A percentile compares a stretch with the other conserved stretches of the same genome.
phyloP scores from a whole-genome alignment of 306 rosid species.

The Rosa chinensis region DNA sequence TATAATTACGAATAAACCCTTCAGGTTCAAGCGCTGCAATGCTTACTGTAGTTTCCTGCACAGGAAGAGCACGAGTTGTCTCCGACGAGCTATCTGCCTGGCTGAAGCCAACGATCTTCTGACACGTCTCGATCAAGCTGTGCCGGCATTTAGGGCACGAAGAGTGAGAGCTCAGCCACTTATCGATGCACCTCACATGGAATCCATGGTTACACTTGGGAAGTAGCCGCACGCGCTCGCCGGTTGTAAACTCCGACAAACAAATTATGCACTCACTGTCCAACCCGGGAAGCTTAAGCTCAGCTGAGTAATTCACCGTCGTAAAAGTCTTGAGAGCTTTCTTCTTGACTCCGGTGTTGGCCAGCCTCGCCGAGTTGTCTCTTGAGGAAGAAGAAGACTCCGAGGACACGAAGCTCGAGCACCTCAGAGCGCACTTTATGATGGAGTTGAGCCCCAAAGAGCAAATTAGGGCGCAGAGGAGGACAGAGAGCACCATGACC shows the following conservation, averaged over 20 bases:
- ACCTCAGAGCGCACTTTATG: slow-evolving; percentile 71
- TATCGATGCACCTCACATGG: slow-evolving; percentile 82
- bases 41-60: slow-evolving; percentile 42
- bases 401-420: slow-evolving; percentile 47
- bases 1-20: slow-evolving; percentile 48
- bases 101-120: slow-evolving; percentile 60
- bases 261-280: slow-evolving; percentile 81
- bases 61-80: slow-evolving; percentile 20
- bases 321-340: slow-evolving; percentile 80
- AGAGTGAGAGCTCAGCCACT: slow-evolving; percentile 81
- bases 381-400: slow-evolving; percentile 11
- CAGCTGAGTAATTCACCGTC: slow-evolving; percentile 48
- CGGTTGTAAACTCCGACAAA: slow-evolving; percentile 56
- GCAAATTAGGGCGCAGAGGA: slow-evolving; percentile 79
- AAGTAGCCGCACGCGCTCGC: slow-evolving; percentile 65
- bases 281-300: slow-evolving; percentile 48
- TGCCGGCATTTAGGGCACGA: slow-evolving; percentile 95
- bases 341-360: slow-evolving; percentile 63
- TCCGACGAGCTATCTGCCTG: slow-evolving; percentile 33
- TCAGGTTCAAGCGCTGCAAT: slow-evolving; percentile 63
- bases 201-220: slow-evolving; percentile 90
- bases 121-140: slow-evolving; percentile 70
- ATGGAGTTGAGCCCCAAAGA: slow-evolving; percentile 84
- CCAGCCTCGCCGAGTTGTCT: slow-evolving; percentile 8
- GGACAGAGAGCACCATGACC: slow-evolving; percentile 91